Percentiles rank a stretch among this genome's conserved stretches.
Conservation (phyloP, 1,284 basidiomycete species). For the Chondrostereum purpureum region DNA sequence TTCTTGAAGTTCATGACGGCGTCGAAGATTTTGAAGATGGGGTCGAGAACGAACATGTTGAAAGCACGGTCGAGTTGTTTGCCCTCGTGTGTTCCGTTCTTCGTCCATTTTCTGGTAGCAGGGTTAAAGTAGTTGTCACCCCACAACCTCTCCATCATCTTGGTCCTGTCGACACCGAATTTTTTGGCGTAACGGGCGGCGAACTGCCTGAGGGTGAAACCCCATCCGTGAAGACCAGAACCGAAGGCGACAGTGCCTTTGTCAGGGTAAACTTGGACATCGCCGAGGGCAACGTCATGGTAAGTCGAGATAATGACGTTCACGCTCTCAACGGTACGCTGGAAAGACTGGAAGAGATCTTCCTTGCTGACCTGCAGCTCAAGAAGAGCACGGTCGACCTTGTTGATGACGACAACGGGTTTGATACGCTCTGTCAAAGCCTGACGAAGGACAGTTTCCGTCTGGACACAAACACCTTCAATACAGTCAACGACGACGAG, state of each 20-base stretch:
- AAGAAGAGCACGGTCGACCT: conserved; percentile 99
- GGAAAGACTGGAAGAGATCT: conserved; percentile 96
- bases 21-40: conserved; percentile 98
- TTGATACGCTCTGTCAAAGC: conserved; percentile 98
- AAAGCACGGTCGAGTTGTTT: conserved; percentile 90
- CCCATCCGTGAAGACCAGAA: conserved; percentile 99
- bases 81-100: conserved; percentile 72
- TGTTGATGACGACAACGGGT: conserved; percentile 99
- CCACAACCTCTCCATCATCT: conserved; percentile 98
- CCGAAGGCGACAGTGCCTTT: conserved; percentile 98
- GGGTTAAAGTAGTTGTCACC: conserved; percentile 99
- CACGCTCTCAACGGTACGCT: conserved; percentile 94
- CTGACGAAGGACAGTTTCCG: conserved; percentile 98
- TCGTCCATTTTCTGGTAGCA: conserved; percentile 96
- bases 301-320: conserved; percentile 99
- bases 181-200: conserved; percentile 95
- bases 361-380: conserved; percentile 98
- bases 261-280: conserved; percentile 99
- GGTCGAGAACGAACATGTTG: conserved; percentile 97
- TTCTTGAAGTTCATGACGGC: conserved; percentile 99
- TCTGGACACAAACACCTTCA: conserved; percentile 99
- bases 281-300: conserved; percentile 91
- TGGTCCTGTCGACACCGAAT: conserved; percentile 98
- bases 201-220: conserved; percentile 98
- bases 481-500: conserved; percentile 99